These are phyloP conservation scores for Rhododendron vialii DNA, from an alignment of 148 eudicot species.

Conservation along the genomic window DNA sequence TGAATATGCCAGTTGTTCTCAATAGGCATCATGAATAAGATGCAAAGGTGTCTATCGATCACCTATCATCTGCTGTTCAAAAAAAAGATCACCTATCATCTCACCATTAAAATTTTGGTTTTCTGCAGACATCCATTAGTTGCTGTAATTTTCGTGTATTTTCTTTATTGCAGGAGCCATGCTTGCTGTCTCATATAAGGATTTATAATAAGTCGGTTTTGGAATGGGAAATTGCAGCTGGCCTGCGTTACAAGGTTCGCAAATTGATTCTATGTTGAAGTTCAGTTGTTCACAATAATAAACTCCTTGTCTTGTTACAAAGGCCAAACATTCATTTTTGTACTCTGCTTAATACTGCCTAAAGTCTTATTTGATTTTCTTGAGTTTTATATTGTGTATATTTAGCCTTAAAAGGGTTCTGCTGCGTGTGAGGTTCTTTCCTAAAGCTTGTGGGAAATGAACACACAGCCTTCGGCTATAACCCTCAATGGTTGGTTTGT, in stretches of 20 bases:
- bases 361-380: neutral
- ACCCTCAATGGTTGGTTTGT: neutral
- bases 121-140: neutral
- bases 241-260: constrained; percentile 77
- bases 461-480: neutral
- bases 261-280: neutral
- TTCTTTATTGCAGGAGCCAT: constrained; percentile 60
- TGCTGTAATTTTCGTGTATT: neutral
- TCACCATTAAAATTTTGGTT: neutral
- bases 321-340: neutral
- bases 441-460: neutral
- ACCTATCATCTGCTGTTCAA: neutral
- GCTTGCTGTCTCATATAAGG: constrained; percentile 67
- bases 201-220: constrained; percentile 77
- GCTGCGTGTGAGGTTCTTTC: neutral
- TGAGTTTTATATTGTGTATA: neutral
- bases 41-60: neutral
- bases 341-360: neutral
- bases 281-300: neutral
- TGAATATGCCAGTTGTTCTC: neutral
- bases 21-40: neutral
- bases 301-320: neutral
- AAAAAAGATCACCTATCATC: neutral
- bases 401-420: neutral
- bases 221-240: constrained; percentile 85